A percentile compares a stretch with the other conserved stretches of the same genome.
phyloP scores from a whole-genome alignment of 148 eudicot species.

The Polygonum maritimum region DNA sequence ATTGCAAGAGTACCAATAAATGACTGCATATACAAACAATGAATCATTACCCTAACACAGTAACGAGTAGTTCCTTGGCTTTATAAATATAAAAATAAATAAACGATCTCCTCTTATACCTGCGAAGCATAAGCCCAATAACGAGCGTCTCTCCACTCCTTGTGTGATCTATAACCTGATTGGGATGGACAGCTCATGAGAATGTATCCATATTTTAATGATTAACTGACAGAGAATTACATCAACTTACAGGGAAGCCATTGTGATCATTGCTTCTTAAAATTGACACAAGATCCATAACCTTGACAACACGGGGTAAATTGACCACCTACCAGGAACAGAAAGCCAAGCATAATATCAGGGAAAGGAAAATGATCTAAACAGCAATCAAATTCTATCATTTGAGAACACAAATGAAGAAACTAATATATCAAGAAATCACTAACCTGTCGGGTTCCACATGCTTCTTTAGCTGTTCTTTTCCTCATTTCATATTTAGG shows the following conservation, averaged over 20 bases:
- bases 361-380: neutral
- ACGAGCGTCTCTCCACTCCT: constrained; percentile 86
- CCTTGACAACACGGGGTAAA: constrained; percentile 76
- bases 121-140: constrained; percentile 86
- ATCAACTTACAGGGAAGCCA: constrained; percentile 88
- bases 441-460: constrained; percentile 63
- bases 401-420: too few relatives aligned
- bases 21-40: constrained; percentile 53
- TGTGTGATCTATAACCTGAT: constrained; percentile 82
- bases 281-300: constrained; percentile 69
- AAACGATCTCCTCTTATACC: constrained; percentile 28
- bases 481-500: constrained; percentile 81
- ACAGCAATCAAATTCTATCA: neutral
- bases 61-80: neutral
- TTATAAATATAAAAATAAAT: neutral
- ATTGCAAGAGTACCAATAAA: constrained; percentile 87
- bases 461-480: constrained; percentile 81
- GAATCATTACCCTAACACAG: neutral
- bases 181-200: neutral
- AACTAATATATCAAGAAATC: neutral
- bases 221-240: neutral
- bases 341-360: constrained; percentile 1
- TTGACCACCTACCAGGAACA: constrained; percentile 50
- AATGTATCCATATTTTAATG: constrained; percentile 9
- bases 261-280: constrained; percentile 84